Conservation (phyloP, 2,329 filamentous ascomycete genomes). For the Dactylellina parvicollis region DNA sequence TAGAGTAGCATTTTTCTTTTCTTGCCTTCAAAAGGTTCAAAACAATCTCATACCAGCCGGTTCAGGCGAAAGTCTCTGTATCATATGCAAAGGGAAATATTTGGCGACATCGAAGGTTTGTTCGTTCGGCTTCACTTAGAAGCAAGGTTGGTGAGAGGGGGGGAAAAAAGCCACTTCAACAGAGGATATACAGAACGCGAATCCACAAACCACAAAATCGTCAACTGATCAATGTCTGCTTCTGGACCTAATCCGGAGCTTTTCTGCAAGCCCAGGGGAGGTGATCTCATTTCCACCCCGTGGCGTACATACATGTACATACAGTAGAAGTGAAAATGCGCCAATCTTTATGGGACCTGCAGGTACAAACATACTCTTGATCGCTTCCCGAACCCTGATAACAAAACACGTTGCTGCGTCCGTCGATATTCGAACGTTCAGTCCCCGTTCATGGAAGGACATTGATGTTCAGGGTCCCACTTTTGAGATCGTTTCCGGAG, state of each 20-base stretch:
- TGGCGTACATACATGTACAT: too few species aligned
- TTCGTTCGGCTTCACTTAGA: neutral
- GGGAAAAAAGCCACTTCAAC: neutral
- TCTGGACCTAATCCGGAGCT: neutral
- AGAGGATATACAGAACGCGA: neutral
- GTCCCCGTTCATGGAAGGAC: constrained; percentile 17
- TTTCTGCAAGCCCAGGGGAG: constrained; percentile 26
- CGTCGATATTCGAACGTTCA: neutral
- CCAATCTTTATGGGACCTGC: neutral
- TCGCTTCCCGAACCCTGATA: constrained; percentile 23
- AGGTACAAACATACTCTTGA: neutral
- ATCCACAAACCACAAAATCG: neutral
- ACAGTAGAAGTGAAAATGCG: constrained; percentile 15
- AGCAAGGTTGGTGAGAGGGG: neutral
- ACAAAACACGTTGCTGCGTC: neutral
- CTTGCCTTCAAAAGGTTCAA: constrained; percentile 16
- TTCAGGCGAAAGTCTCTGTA: neutral
- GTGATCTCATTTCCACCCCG: constrained; percentile 33
- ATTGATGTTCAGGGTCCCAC: neutral
- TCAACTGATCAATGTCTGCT: neutral
- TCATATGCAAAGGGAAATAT: constrained; percentile 9
- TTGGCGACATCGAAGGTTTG: constrained; percentile 23
- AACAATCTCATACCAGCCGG: constrained; percentile 9
- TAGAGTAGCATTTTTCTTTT: neutral
- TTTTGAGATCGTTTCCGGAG: constrained; percentile 25